phyloP scores from a whole-genome alignment of 176 grass and related monocot genomes.

The Oryza nivara region DNA sequence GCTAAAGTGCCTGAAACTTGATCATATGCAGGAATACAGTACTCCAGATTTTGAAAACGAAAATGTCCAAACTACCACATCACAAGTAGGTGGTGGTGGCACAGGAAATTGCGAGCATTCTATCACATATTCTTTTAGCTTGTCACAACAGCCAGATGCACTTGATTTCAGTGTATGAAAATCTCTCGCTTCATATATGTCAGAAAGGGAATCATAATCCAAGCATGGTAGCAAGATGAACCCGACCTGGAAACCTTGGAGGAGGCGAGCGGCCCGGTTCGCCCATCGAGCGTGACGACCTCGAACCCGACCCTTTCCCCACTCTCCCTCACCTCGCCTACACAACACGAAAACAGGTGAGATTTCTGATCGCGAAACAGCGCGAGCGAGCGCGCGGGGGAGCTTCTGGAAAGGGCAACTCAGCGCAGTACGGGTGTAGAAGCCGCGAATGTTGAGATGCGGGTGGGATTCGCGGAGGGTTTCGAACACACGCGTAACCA shows the following conservation, averaged over 20 bases:
- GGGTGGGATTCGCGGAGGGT: constrained; percentile 53
- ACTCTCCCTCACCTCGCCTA: constrained; percentile 78
- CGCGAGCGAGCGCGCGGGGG: background rate
- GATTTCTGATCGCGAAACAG: constrained; percentile 5
- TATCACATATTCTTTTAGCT: background rate
- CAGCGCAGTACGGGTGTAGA: constrained; percentile 76
- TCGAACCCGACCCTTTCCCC: constrained; percentile 83
- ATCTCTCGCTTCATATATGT: background rate
- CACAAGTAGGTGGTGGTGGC: background rate
- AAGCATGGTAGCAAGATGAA: constrained; percentile 1
- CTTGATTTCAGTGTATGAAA: background rate
- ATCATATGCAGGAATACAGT: background rate
- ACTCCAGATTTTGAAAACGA: background rate
- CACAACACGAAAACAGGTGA: constrained; percentile 25
- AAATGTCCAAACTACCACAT: background rate
- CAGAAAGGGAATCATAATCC: constrained; percentile 19
- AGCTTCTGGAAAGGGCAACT: background rate
- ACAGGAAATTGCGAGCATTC: background rate
- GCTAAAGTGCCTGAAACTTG: background rate
- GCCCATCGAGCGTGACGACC: constrained; percentile 75
- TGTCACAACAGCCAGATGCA: background rate
- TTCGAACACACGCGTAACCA: constrained; percentile 80
- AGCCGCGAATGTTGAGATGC: constrained; percentile 70
- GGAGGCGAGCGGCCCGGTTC: constrained; percentile 66
- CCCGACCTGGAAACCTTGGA: constrained; percentile 66